Percentiles rank a stretch among this genome's conserved stretches.
These are phyloP conservation scores for Boletus tylopilopsis DNA, from an alignment of 768 basidiomycete genomes.

Conservation along the genomic window DNA sequence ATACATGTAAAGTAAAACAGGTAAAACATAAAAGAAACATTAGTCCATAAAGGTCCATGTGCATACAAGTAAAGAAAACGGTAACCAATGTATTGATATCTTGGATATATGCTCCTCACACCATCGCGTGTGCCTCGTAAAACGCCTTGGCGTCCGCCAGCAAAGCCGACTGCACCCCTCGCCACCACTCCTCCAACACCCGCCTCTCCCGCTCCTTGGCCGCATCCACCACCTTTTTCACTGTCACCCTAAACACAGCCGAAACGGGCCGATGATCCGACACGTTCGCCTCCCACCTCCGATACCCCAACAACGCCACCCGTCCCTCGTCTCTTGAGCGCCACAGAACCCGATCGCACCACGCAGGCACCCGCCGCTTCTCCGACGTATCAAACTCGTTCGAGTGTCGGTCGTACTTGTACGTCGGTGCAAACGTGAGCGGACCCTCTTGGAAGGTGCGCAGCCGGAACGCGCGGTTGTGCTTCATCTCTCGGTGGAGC, in stretches of 20 bases:
- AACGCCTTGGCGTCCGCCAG: constrained; percentile 31
- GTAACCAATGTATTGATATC: background rate
- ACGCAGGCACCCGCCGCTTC: constrained; percentile 87
- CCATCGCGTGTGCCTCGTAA: constrained; percentile 31
- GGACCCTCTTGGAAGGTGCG: constrained; percentile 80
- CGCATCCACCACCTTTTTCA: constrained; percentile 67
- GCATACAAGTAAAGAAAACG: background rate
- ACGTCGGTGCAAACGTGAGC: constrained; percentile 83
- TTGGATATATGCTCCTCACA: constrained; percentile 16
- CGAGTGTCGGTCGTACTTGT: constrained; percentile 87
- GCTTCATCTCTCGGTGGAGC: constrained; percentile 82
- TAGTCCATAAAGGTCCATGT: constrained; percentile 1
- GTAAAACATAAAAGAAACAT: background rate
- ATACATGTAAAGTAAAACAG: background rate
- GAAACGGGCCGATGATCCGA: constrained; percentile 91
- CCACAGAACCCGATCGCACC: constrained; percentile 95
- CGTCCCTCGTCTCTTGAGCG: constrained; percentile 52
- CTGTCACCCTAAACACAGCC: constrained; percentile 66
- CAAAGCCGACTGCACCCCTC: constrained; percentile 28
- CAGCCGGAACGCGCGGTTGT: constrained; percentile 84
- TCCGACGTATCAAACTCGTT: constrained; percentile 83
- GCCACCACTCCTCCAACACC: constrained; percentile 57
- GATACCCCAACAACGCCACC: constrained; percentile 67
- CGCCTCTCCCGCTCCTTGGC: constrained; percentile 53
- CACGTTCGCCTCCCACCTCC: constrained; percentile 80